Base-by-base conservation (phyloP, 441 rosid genomes). In the Erodium texanum region DNA sequence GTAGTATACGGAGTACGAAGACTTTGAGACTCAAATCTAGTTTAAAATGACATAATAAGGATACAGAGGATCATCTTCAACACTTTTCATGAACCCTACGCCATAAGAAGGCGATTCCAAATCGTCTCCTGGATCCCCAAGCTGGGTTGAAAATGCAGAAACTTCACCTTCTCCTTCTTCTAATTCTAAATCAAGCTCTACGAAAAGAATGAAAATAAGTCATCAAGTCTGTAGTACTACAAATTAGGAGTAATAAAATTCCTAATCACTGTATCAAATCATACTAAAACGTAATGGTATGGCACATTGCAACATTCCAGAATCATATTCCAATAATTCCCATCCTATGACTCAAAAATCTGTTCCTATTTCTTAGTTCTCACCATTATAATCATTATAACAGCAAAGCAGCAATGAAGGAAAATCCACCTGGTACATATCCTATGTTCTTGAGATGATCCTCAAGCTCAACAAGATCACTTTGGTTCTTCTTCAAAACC, bases 51-150 rank as follows among this genome's bases (percentile, higher is more conserved):
- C 4, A 20, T n/a, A 48, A 64, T 8, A 61, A 79, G 94, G 97
- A 90, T 90, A 93, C 96, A 86, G 70, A 72, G 83, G 72, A 41
- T 88, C 94, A 29, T 87, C 87, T 52, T 88, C 85, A 54, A 87
- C 76, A 70, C 73, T 77, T 73, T 79, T 87, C 10, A 67, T 64
- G 16, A 74, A 22, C 1, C 76, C 14, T 38, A 24, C 69, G 0
- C 6, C 34, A 65, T 48, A 45, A 6, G 73, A 68, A 63, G 75
- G 66, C 50, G 68, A 54, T n/a, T 83, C 75, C 41, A 77, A 11
- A 45, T 23, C 85, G 24, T 75, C 81, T 71, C 77, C 74, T 22
- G 72, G 52, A 54, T 69, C 29, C 29, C 4, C 29, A 27, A 27
- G 62, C 15, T 62, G 73, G 5, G 73, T 74, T 0, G 68, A 66